phyloP scores from a whole-genome alignment of 2,329 filamentous ascomycete species.

The Atkinsonella texensis region DNA sequence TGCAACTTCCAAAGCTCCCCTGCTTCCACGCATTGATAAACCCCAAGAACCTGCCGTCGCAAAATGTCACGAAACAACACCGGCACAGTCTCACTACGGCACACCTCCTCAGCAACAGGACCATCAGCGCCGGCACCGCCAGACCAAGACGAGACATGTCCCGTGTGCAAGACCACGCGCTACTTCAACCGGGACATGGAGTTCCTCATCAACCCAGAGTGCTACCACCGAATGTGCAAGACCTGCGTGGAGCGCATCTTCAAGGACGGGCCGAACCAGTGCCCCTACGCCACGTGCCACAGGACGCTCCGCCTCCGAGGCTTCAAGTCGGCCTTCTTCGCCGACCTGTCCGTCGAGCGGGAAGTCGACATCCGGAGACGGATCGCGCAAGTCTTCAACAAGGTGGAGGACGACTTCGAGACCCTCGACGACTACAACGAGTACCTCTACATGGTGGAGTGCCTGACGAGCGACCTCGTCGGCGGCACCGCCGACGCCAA shows the following conservation, averaged over 20 bases:
- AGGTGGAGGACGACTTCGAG: conserved; percentile 83
- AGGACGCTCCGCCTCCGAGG: conserved; percentile 74
- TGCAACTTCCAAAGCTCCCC: background rate
- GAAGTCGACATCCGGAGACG: conserved; percentile 84
- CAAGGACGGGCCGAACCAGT: conserved; percentile 79
- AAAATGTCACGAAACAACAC: conserved; percentile 17
- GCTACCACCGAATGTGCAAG: conserved; percentile 98
- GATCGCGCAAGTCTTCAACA: conserved; percentile 75
- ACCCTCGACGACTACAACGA: conserved; percentile 76
- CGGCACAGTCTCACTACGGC: conserved; percentile 18
- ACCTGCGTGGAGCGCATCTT: conserved; percentile 94
- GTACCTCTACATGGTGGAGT: conserved; percentile 87
- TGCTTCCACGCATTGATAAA: background rate
- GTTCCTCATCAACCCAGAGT: conserved; percentile 95
- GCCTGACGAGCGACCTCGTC: conserved; percentile 80
- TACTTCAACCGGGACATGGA: conserved; percentile 91
- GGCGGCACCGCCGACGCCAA: conserved; percentile 55
- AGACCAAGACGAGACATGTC: conserved; percentile 62
- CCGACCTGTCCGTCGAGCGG: conserved; percentile 74
- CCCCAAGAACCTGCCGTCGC: background rate
- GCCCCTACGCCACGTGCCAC: conserved; percentile 79
- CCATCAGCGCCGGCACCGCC: conserved; percentile 8
- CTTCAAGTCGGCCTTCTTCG: conserved; percentile 83
- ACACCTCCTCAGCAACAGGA: conserved; percentile 10
- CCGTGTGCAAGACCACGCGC: conserved; percentile 91